phyloP scores from a whole-genome alignment of 805 yeast species.

The Wickerhamiella kurtzmanii region DNA sequence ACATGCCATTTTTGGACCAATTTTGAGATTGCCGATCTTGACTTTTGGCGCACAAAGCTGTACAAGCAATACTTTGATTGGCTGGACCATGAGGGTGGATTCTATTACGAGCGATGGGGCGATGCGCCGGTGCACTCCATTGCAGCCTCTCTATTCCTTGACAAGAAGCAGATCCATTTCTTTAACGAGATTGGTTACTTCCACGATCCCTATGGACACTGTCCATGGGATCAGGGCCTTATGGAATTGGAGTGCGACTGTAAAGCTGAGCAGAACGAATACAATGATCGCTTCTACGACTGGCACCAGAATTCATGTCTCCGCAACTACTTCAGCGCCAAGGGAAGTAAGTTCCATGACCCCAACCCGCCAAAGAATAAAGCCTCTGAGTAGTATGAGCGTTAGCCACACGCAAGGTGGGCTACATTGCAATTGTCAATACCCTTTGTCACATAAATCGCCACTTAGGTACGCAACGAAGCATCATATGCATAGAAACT shows the following conservation, averaged over 20 bases:
- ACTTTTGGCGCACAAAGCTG: conserved; percentile 62
- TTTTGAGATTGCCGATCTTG: conserved; percentile 66
- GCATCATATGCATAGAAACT: too few relatives aligned
- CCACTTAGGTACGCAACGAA: too few relatives aligned
- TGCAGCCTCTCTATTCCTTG: conserved; percentile 67
- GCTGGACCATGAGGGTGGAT: conserved; percentile 76
- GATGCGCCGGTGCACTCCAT: conserved; percentile 86
- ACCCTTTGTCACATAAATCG: too few relatives aligned
- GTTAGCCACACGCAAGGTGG: too few relatives aligned
- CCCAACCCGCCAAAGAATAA: conserved; percentile 8
- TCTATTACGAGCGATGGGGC: conserved; percentile 91
- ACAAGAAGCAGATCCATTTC: conserved; percentile 58
- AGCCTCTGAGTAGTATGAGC: too few relatives aligned
- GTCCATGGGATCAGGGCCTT: conserved; percentile 52
- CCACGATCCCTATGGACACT: conserved; percentile 54
- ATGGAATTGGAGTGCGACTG: conserved; percentile 44
- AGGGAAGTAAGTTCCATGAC: conserved; percentile 12
- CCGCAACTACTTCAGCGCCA: conserved; percentile 16
- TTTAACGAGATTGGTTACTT: conserved; percentile 67
- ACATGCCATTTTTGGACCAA: conserved; percentile 84
- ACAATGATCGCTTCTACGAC: conserved; percentile 12
- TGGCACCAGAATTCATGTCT: conserved; percentile 17
- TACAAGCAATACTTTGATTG: conserved; percentile 57
- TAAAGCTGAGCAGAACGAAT: conserved; percentile 16
- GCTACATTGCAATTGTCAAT: too few relatives aligned